Evolutionary conservation across 129 eudicot species (phyloP).

Genomic region (Flaveria ramosissima): DNA sequence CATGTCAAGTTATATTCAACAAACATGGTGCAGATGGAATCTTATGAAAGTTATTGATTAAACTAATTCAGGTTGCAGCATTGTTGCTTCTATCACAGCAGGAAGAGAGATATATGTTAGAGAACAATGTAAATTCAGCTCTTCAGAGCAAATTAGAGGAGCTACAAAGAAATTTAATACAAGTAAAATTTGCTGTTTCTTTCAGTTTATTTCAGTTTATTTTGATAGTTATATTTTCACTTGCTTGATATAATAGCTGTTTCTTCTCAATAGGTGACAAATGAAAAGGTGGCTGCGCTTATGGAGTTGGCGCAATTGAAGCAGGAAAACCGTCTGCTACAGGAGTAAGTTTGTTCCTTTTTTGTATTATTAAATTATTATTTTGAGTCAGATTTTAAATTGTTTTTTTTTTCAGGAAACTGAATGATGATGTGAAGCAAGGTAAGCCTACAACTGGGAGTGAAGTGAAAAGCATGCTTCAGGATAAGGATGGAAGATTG

Average conservation of each 20-base stretch:
- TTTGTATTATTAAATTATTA: neutral
- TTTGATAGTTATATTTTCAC: conserved; percentile 14
- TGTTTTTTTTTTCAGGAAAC: conserved; percentile 39
- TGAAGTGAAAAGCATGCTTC: conserved; percentile 47
- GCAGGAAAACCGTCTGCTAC: conserved; percentile 56
- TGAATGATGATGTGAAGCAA: conserved; percentile 35
- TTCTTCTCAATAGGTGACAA: conserved; percentile 58
- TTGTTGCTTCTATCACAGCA: conserved; percentile 82
- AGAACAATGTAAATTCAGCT: conserved; percentile 75
- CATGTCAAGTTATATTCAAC: conserved; percentile 7
- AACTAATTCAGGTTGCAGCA: conserved; percentile 66
- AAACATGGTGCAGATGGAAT: neutral
- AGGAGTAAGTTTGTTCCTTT: conserved; percentile 55
- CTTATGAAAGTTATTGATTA: neutral
- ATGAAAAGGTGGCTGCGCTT: conserved; percentile 88
- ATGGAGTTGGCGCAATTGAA: conserved; percentile 89
- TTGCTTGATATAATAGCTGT: neutral
- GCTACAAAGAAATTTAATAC: conserved; percentile 74
- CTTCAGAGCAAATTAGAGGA: conserved; percentile 69
- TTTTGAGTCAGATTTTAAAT: neutral
- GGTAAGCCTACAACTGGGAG: conserved; percentile 39
- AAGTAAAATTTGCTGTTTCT: conserved; percentile 40
- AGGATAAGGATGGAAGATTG: conserved; percentile 67
- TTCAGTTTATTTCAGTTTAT: conserved; percentile 30
- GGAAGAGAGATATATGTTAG: conserved; percentile 82